Evolutionary conservation across 2,329 filamentous ascomycete genomes (phyloP).

Genomic region (Epichloe bromicola): DNA sequence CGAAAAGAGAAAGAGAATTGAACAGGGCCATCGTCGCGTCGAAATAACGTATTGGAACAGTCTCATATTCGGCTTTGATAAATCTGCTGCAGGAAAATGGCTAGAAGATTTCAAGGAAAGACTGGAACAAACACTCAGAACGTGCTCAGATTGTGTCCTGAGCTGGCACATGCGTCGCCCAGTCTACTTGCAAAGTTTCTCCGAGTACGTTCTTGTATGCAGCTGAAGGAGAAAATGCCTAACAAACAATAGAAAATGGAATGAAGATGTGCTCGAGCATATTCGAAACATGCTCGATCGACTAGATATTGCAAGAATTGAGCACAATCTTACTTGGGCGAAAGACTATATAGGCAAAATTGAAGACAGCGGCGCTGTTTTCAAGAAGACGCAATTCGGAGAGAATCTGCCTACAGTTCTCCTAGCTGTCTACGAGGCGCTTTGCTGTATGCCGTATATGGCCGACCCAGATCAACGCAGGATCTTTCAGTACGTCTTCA

Average conservation of each 20-base stretch:
- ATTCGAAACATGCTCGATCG: conserved; percentile 45
- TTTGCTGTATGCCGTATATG: conserved; percentile 75
- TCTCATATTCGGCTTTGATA: conserved; percentile 53
- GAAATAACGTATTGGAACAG: conserved; percentile 54
- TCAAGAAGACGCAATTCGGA: conserved; percentile 34
- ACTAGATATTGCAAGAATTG: conserved; percentile 49
- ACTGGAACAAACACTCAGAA: conserved; percentile 44
- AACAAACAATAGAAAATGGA: conserved; percentile 23
- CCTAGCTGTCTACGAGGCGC: conserved; percentile 72
- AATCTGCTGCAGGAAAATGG: conserved; percentile 45
- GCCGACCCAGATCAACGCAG: conserved; percentile 35
- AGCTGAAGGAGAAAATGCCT: conserved; percentile 6
- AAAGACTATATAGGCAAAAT: conserved; percentile 40
- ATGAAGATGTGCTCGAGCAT: conserved; percentile 36
- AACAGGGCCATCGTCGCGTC: conserved; percentile 41
- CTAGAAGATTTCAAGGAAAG: conserved; percentile 44
- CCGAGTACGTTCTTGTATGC: conserved; percentile 33
- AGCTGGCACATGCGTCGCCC: conserved; percentile 62
- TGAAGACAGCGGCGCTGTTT: conserved; percentile 31
- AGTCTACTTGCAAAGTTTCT: conserved; percentile 46
- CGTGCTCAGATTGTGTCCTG: conserved; percentile 57
- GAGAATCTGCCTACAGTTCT: conserved; percentile 45
- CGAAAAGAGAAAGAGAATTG: conserved; percentile 40
- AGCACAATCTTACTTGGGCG: conserved; percentile 43
- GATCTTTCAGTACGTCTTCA: conserved; percentile 73